Percentiles rank a stretch among this genome's conserved stretches.
Conservation (phyloP, 1,284 basidiomycete species). For the Filobasidium uniguttulatum region DNA sequence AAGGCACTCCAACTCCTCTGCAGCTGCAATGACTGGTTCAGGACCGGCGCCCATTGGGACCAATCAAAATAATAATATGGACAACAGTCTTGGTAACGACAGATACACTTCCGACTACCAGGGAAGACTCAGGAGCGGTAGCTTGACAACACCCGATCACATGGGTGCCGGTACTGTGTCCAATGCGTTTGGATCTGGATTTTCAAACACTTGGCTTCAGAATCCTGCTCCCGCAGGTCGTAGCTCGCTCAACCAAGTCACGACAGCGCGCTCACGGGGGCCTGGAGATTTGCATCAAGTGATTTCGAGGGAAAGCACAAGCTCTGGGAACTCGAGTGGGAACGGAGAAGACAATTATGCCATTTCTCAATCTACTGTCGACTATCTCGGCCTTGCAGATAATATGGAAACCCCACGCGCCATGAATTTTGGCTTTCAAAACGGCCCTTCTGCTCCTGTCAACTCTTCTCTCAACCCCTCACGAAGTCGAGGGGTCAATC, state of each 20-base stretch:
- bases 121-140: constrained; percentile 76
- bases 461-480: no score
- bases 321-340: constrained; percentile 45
- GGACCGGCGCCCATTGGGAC: constrained; percentile 30
- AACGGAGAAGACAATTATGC: constrained; percentile 54
- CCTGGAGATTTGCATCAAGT: constrained; percentile 21
- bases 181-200: constrained; percentile 66
- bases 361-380: constrained; percentile 80
- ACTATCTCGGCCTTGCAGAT: constrained; percentile 85
- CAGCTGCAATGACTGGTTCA: constrained; percentile 44
- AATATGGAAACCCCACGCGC: constrained; percentile 15
- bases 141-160: constrained; percentile 57
- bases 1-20: constrained; percentile 56
- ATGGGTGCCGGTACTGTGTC: constrained; percentile 47
- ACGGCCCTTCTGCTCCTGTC: constrained; percentile 31
- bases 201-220: constrained; percentile 67
- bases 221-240: constrained; percentile 3
- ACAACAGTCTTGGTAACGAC: constrained; percentile 1
- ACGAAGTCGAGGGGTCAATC: no score
- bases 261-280: constrained; percentile 38
- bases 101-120: constrained; percentile 29
- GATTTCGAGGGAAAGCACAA: constrained; percentile 14
- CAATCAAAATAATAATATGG: background rate
- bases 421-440: constrained; percentile 12
- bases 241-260: constrained; percentile 9